Conservation (phyloP, 352 stramenopile genomes). For the Pythium dissotocum region DNA sequence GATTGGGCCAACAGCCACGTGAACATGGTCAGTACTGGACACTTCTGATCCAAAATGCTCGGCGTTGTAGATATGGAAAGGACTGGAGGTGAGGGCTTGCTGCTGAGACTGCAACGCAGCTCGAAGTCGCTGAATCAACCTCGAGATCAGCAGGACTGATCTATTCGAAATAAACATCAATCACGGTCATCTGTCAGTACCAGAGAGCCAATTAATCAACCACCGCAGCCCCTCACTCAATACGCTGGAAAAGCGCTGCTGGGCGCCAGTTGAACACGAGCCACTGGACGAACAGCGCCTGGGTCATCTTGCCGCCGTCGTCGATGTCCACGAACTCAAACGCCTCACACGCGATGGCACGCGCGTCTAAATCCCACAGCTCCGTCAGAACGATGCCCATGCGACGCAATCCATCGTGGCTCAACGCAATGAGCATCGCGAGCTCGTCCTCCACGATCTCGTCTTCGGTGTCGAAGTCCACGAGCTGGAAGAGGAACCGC, state of each 20-base stretch:
- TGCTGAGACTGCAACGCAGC: slow-evolving; percentile 27
- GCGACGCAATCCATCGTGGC: slow-evolving; percentile 41
- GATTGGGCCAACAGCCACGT: slow-evolving; percentile 45
- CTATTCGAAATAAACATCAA: slow-evolving; percentile 19
- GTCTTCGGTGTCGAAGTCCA: slow-evolving; percentile 76
- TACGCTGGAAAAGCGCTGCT: slow-evolving; percentile 47
- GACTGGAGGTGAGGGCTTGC: slow-evolving; percentile 8
- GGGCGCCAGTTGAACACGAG: slow-evolving; percentile 65
- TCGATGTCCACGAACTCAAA: slow-evolving; percentile 66
- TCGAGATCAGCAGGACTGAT: slow-evolving; percentile 48
- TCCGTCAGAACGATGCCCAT: slow-evolving; percentile 33
- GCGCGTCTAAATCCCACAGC: slow-evolving; percentile 46
- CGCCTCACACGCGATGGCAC: slow-evolving; percentile 62
- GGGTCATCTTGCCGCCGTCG: slow-evolving; percentile 70
- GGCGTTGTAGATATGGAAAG: slow-evolving; percentile 37
- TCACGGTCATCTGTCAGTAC: neutral
- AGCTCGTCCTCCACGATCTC: slow-evolving; percentile 74
- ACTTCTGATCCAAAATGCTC: slow-evolving; percentile 31
- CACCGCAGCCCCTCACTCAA: slow-evolving; percentile 32
- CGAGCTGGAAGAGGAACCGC: slow-evolving; percentile 61
- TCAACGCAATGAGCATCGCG: slow-evolving; percentile 60
- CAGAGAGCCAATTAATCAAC: neutral
- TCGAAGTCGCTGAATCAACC: slow-evolving; percentile 37
- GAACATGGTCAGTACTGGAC: slow-evolving; percentile 20
- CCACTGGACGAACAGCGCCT: slow-evolving; percentile 64